phyloP scores from a whole-genome alignment of 2,329 filamentous ascomycete species.

The Exophiala bonariae region DNA sequence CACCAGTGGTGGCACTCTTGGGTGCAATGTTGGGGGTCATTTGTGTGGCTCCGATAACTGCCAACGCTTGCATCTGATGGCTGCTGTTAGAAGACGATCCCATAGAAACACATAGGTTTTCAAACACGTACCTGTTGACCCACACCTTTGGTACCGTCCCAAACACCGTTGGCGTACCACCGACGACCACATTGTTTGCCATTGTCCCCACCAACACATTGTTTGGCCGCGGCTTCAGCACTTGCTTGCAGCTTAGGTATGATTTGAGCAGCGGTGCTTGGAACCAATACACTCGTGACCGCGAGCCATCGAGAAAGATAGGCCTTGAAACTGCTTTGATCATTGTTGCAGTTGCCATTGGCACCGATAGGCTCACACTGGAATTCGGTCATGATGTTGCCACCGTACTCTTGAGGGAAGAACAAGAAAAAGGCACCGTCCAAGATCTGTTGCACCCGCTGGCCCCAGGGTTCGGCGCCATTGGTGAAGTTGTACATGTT shows the following conservation, averaged over 20 bases:
- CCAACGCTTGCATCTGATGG: slow-evolving; percentile 60
- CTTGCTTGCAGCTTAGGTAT: slow-evolving; percentile 59
- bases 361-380: slow-evolving; percentile 61
- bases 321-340: slow-evolving; percentile 73
- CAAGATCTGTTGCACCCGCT: slow-evolving; percentile 57
- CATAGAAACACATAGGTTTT: background rate
- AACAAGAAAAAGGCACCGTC: slow-evolving; percentile 49
- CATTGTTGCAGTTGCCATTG: slow-evolving; percentile 61
- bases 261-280: slow-evolving; percentile 57
- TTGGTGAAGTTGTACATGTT: slow-evolving; percentile 68
- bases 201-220: slow-evolving; percentile 61
- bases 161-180: slow-evolving; percentile 55
- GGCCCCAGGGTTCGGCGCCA: slow-evolving; percentile 56
- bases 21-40: slow-evolving; percentile 48
- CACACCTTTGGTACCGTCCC: slow-evolving; percentile 61
- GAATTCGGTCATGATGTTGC: slow-evolving; percentile 64
- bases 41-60: slow-evolving; percentile 63
- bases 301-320: slow-evolving; percentile 67
- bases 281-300: slow-evolving; percentile 61
- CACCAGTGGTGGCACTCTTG: slow-evolving; percentile 57
- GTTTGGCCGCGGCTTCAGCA: slow-evolving; percentile 58
- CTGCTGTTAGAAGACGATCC: slow-evolving; percentile 3
- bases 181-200: slow-evolving; percentile 64
- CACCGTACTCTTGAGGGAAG: slow-evolving; percentile 46
- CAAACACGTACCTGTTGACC: slow-evolving; percentile 54